Percentiles rank a stretch among this genome's conserved stretches.
Evolutionary conservation across 305 asterid species (phyloP).

Genomic region (Plantago lanceolata): DNA sequence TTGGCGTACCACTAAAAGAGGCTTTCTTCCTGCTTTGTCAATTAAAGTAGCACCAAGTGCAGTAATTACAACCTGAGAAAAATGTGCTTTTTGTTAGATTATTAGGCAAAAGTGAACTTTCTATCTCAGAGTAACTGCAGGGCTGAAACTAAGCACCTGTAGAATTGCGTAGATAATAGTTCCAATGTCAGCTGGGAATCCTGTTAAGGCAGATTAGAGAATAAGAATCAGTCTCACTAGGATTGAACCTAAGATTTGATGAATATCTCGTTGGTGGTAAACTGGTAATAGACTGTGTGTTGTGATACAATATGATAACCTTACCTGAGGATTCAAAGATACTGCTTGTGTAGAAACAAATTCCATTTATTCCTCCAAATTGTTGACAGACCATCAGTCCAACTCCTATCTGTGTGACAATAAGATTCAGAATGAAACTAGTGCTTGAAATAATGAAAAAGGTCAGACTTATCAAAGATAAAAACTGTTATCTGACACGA

Average conservation of each 20-base stretch:
- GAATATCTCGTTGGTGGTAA: not conserved
- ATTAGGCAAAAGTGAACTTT: not conserved
- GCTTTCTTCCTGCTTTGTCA: constrained; percentile 83
- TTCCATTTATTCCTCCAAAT: constrained; percentile 90
- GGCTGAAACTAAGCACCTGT: constrained; percentile 47
- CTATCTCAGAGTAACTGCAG: constrained; percentile 8
- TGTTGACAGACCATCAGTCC: constrained; percentile 96
- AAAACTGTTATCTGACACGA: not conserved
- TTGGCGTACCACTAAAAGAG: constrained; percentile 63
- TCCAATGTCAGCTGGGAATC: constrained; percentile 78
- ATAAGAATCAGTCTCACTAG: constrained; percentile 2
- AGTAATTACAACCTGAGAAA: constrained; percentile 59
- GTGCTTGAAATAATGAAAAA: not conserved
- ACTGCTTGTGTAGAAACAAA: constrained; percentile 84
- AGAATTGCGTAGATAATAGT: constrained; percentile 69
- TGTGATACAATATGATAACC: not conserved
- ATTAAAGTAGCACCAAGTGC: constrained; percentile 65
- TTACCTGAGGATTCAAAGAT: constrained; percentile 81
- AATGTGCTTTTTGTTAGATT: not conserved
- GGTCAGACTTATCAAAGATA: not conserved
- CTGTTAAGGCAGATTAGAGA: constrained; percentile 30
- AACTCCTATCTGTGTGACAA: constrained; percentile 65
- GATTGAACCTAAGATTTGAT: not conserved
- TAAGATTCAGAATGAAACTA: constrained; percentile 7
- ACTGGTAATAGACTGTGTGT: not conserved